Percentiles rank a stretch among this genome's conserved stretches.
Conservation (phyloP, 2,329 filamentous ascomycete genomes). For the Colletotrichum filicis region DNA sequence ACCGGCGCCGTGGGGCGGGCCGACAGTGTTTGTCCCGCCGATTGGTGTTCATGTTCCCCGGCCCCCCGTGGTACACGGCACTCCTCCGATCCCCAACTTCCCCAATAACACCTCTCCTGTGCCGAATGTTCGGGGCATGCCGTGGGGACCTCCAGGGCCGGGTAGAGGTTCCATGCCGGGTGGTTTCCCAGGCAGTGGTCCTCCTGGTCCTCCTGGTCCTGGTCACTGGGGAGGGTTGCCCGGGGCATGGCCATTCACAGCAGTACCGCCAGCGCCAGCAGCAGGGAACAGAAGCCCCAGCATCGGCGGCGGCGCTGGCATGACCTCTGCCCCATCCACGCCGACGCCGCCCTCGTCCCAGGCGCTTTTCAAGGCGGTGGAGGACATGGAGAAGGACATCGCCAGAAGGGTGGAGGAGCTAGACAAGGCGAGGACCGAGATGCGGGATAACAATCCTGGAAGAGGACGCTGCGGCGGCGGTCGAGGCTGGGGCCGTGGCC, state of each 20-base stretch:
- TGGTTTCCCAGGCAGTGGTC: not conserved
- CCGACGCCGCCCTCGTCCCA: constrained; percentile 14
- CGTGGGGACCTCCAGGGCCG: constrained; percentile 5
- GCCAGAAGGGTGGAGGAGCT: constrained; percentile 31
- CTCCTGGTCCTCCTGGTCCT: not conserved
- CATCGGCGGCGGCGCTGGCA: not conserved
- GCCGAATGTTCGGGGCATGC: not conserved
- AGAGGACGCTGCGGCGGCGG: constrained; percentile 30
- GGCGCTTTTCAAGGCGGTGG: constrained; percentile 11
- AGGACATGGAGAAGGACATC: constrained; percentile 15
- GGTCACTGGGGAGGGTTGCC: constrained; percentile 13
- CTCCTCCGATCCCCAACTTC: constrained; percentile 9
- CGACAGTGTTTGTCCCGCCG: constrained; percentile 8
- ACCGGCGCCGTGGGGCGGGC: constrained; percentile 10
- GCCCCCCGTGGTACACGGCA: constrained; percentile 1
- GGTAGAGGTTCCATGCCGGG: not conserved
- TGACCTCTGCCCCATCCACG: not conserved
- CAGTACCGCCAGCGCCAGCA: not conserved
- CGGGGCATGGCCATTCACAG: constrained; percentile 8
- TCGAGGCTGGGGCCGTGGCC: constrained; percentile 24
- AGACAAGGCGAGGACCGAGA: constrained; percentile 18
- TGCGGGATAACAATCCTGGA: not conserved
- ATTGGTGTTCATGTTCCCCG: constrained; percentile 4
- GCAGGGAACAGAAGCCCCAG: not conserved
- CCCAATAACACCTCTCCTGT: not conserved